Evolutionary conservation across 306 rosid species (phyloP), one percentile per base, ranked within the genome.

Genomic region (Pyrus betulifolia): DNA sequence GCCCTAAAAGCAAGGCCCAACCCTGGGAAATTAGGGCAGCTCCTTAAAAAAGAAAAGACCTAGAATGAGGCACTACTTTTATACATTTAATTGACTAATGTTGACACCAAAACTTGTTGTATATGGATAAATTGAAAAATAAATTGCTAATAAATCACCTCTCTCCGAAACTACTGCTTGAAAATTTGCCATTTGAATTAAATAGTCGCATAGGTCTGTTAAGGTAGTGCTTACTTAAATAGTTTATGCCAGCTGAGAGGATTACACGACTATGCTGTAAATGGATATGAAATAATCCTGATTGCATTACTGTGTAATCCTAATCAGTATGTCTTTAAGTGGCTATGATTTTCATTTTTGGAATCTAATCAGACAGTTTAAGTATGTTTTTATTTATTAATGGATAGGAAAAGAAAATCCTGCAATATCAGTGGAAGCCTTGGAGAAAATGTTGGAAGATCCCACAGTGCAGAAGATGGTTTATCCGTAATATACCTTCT

Each of bases 401-500:
- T 84, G 65, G 71, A 83, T 71, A 96, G 99, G 84, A 79, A 88
- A 91, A 85, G 76, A 18, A 33, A 69, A 74, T 64, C 74, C 93
- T 62, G 77, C 25, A 77, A 46, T 93, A 72, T 96, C 99, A 13
- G 98, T 93, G 85, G 99, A 96, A 11, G 98, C 97, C 62, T 84
- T 96, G 87, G 98, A 96, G 89, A 92, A 96, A 86, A 96, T 96
- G 99, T 87, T 96, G 99, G 97, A 96, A 70, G 99, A 96, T 83
- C 99, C 99, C 13, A 81, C 96, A 38, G 98, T 96, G 85, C 98
- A 96, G 88, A 93, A 93, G 92, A 93, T 93, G 96, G 91, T 96
- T 81, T 96, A 85, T 80, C 99, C 99, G 99, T 96, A 96, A 90
- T 82, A 85, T 82, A 76, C 67, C 46, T 82, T 84, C 62, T 81